These are phyloP conservation scores for Seiridium cupressi DNA, from an alignment of 2,329 filamentous ascomycete species.

Conservation along the genomic window DNA sequence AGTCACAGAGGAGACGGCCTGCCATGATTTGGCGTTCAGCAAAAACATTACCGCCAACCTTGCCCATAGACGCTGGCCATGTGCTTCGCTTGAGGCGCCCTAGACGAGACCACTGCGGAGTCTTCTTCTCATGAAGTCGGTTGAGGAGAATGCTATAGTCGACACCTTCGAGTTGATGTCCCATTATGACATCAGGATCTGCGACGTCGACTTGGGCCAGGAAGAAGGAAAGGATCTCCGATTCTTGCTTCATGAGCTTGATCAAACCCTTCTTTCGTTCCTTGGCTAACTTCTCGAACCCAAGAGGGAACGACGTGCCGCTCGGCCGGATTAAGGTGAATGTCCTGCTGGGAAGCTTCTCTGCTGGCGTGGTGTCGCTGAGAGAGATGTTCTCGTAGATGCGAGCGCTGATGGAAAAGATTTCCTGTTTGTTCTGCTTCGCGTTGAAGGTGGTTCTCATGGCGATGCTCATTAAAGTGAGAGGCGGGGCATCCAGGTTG, in stretches of 20 bases:
- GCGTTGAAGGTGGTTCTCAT: constrained; percentile 85
- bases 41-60: constrained; percentile 86
- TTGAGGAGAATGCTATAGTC: constrained; percentile 90
- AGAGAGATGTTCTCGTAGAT: constrained; percentile 90
- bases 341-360: constrained; percentile 83
- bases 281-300: constrained; percentile 76
- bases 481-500: constrained; percentile 75
- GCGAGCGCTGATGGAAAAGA: constrained; percentile 85
- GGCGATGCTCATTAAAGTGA: constrained; percentile 95
- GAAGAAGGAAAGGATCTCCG: constrained; percentile 83
- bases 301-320: constrained; percentile 73
- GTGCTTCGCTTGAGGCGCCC: constrained; percentile 78
- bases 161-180: constrained; percentile 94
- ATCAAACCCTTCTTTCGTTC: constrained; percentile 72
- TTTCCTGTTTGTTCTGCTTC: constrained; percentile 95
- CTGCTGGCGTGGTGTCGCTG: constrained; percentile 81
- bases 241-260: constrained; percentile 79
- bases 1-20: constrained; percentile 86
- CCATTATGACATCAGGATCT: constrained; percentile 91
- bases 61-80: constrained; percentile 87
- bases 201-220: constrained; percentile 82
- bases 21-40: constrained; percentile 87
- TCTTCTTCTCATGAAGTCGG: constrained; percentile 85
- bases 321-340: constrained; percentile 90
- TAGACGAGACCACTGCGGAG: constrained; percentile 90